These are phyloP conservation scores for Colletotrichum sp. DNA, from an alignment of 2,329 filamentous ascomycete species.

Conservation along the genomic window DNA sequence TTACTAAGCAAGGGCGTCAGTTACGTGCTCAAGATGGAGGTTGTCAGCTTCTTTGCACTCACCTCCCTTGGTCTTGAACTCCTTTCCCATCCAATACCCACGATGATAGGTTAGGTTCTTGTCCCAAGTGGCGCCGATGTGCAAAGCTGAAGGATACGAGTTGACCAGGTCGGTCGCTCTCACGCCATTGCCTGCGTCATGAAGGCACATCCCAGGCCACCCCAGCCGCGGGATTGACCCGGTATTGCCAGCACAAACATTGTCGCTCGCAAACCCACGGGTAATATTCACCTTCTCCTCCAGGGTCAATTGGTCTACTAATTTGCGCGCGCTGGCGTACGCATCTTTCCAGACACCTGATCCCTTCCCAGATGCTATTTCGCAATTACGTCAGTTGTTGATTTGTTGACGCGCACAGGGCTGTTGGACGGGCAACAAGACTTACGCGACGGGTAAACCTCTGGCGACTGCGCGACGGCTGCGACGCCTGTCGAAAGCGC, in stretches of 20 bases:
- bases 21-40: fast-evolving
- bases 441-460: slow-evolving; percentile 1
- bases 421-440: neutral
- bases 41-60: slow-evolving; percentile 25
- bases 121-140: slow-evolving; percentile 61
- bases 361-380: neutral
- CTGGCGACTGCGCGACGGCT: neutral
- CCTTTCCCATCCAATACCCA: slow-evolving; percentile 35
- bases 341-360: slow-evolving; percentile 57
- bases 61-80: slow-evolving; percentile 37
- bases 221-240: slow-evolving; percentile 49
- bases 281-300: slow-evolving; percentile 65
- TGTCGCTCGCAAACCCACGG: slow-evolving; percentile 39
- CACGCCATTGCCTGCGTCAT: slow-evolving; percentile 55
- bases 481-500: neutral
- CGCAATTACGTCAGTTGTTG: neutral
- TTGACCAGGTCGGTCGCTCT: slow-evolving; percentile 53
- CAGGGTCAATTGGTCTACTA: slow-evolving; percentile 68
- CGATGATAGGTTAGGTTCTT: slow-evolving; percentile 51
- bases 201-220: slow-evolving; percentile 54
- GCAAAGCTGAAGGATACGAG: slow-evolving; percentile 51
- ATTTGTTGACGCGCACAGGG: neutral
- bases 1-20: slow-evolving; percentile 18
- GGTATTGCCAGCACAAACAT: slow-evolving; percentile 51
- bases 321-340: slow-evolving; percentile 59